Evolutionary conservation across 257 asterid species (phyloP).

Genomic region (Plantago elongata): DNA sequence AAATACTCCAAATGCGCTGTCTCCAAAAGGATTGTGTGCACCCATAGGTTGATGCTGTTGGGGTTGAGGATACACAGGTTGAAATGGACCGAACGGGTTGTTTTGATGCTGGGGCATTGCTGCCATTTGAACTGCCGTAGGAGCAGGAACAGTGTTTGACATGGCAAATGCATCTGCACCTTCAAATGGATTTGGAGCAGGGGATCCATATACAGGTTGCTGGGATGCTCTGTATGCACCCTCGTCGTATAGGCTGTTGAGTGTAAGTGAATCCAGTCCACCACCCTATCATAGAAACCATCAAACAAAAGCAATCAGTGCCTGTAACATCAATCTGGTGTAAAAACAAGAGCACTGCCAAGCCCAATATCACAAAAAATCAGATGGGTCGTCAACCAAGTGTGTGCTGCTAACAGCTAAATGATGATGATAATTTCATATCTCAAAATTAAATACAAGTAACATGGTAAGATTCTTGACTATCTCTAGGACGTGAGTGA

Average conservation of each 20-base stretch:
- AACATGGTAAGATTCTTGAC: too few relatives aligned
- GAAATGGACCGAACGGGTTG: slow-evolving; percentile 75
- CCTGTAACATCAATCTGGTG: not conserved
- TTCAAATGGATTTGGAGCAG: slow-evolving; percentile 94
- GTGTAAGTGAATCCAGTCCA: slow-evolving; percentile 87
- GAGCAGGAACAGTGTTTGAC: slow-evolving; percentile 40
- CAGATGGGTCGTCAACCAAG: too few relatives aligned
- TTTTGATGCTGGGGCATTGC: slow-evolving; percentile 43
- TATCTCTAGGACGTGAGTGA: too few relatives aligned
- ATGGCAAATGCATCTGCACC: slow-evolving; percentile 64
- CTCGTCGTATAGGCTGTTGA: slow-evolving; percentile 76
- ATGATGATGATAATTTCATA: too few relatives aligned
- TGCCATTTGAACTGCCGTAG: slow-evolving; percentile 53
- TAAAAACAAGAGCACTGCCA: not conserved
- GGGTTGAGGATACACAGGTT: slow-evolving; percentile 51
- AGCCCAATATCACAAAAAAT: too few relatives aligned
- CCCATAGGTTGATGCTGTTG: slow-evolving; percentile 36
- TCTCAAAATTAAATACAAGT: too few relatives aligned
- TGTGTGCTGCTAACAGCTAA: too few relatives aligned
- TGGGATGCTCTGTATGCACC: slow-evolving; percentile 88
- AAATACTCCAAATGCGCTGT: slow-evolving; percentile 57
- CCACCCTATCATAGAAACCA: slow-evolving; percentile 59
- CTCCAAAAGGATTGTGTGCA: slow-evolving; percentile 79
- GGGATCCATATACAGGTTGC: slow-evolving; percentile 78
- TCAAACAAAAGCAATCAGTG: not conserved